Base-by-base conservation (phyloP, 768 basidiomycete genomes). In the Sarcodon sp. region DNA sequence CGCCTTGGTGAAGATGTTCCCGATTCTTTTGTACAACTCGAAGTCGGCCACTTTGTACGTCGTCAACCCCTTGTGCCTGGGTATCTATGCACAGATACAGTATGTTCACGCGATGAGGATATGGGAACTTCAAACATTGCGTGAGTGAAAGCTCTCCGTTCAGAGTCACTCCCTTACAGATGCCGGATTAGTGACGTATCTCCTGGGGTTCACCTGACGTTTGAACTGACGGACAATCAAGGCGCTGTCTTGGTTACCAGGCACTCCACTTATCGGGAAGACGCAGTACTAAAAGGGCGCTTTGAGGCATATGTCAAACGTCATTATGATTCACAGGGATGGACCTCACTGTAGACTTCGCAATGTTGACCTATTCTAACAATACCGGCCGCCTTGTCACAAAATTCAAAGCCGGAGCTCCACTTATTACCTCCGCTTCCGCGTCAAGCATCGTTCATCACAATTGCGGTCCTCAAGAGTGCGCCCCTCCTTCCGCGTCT, bases 321-420 rank as follows among this genome's bases (percentile, higher is more conserved):
- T 27, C 13, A 41, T 41, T 41, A 41, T 13, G 1, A 41, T 41
- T 41, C 39, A 49, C 51, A 4, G 51, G 51, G 18, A 11, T 16
- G 27, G 51, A 49, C 34, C 38, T 48, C 18, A 50, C 51, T 2
- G 16, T 32, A 13, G 51, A 52, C 10, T 52, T 51, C 44, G 33
- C 51, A 3, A 52, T 52, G 51, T 18, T 48, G 10, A 34, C 48
- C 7, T 52, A 41, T 46, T 45, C 44, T 34, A 49, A n/a, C 47
- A 49, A 35, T 45, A 45, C 27, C 43, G 27, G 16, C 39, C 39
- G 7, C 13, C 39, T 41, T 41, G 15, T 27, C 8, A 16, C 8
- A 15, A 27, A 41, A 27, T 41, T 41, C 39, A 41, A 15, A 7
- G 13, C 13, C 27, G 15, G 16, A 9, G 39, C 15, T 27, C 39